Base-by-base conservation (phyloP, 495 filamentous ascomycete species). In the Talaromyces trachyspermus region DNA sequence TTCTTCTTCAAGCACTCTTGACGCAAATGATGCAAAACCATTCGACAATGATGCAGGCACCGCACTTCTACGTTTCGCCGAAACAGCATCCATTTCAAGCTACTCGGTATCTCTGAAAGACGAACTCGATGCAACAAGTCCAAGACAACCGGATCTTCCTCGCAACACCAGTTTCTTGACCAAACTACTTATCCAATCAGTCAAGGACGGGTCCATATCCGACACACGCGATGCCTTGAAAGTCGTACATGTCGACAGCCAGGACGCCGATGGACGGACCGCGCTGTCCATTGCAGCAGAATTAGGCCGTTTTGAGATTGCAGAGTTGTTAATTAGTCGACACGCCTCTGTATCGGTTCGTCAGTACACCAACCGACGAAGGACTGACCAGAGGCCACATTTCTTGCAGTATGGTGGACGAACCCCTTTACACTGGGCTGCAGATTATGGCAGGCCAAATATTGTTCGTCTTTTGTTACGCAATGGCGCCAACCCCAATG, bases 401-500 rank as follows among this genome's bases (percentile, higher is more conserved):
- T 18, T 30, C 17, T 5, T 36, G 23, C 29, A 12, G 12, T 3
- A 18, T 4, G 37, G 26, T 26, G 35, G 46, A 14, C 15, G 32
- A 18, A 40, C 14, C 7, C 26, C 41, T 1, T 30, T 43, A 30
- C 41, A 24, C 18, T 43, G 41, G 41, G 41, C 41, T 29, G 22
- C 46, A 12, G 17, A 9, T 39, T 24, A 25, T 4, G 35, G 35
- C 20, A 36, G 12, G 12, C 14, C 14, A 5, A n/a, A 12, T 7
- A 42, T 49, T 40, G 35, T 42, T 8, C n/a, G 12, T n/a, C 15
- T 49, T 5, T 8, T 49, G 33, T n/a, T 49, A 12, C 33, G 22
- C 7, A 23, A 49, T 42, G 46, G 46, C 7, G 35, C 46, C 5
- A 49, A 42, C 22, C 35, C 46, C 0, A 30, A 49, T 40, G 35